Evolutionary conservation across 371 early-diverging fungal genomes (phyloP).

Genomic region (Sporodiniella umbellata): DNA sequence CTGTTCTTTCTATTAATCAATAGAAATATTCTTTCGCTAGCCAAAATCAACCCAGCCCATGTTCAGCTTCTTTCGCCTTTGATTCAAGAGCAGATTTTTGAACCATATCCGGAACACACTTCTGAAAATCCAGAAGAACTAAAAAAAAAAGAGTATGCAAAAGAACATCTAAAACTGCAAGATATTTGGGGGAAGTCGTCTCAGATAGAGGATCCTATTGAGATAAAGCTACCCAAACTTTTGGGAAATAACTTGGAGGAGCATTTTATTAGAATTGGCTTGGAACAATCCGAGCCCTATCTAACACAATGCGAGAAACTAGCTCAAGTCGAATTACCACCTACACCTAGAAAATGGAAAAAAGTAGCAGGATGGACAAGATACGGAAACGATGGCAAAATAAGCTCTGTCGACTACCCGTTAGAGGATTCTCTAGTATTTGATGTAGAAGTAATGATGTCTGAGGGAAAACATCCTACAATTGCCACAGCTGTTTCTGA

Average conservation of each 20-base stretch:
- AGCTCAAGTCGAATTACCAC: constrained; percentile 41
- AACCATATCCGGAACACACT: constrained; percentile 2
- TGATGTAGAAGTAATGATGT: constrained; percentile 85
- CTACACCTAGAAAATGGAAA: constrained; percentile 62
- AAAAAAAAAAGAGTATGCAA: constrained; percentile 37
- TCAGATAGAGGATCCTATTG: constrained; percentile 43
- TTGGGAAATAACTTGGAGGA: constrained; percentile 68
- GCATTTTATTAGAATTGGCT: constrained; percentile 81
- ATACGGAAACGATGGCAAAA: constrained; percentile 51
- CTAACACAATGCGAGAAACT: constrained; percentile 51
- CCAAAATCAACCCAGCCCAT: constrained; percentile 43
- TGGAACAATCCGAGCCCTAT: constrained; percentile 54
- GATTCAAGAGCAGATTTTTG: constrained; percentile 46
- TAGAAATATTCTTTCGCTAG: constrained; percentile 7
- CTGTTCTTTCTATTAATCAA: background rate
- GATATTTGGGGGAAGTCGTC: constrained; percentile 63
- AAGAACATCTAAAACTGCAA: constrained; percentile 57
- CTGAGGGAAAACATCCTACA: constrained; percentile 68
- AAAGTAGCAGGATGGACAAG: constrained; percentile 80
- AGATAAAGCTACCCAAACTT: constrained; percentile 49
- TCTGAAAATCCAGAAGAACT: constrained; percentile 4
- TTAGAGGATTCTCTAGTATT: constrained; percentile 73
- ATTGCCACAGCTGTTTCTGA: constrained; percentile 81
- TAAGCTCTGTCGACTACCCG: constrained; percentile 51
- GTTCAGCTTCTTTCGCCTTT: constrained; percentile 53